phyloP scores from a whole-genome alignment of 2,329 filamentous ascomycete genomes.

The Aspergillus sp. region DNA sequence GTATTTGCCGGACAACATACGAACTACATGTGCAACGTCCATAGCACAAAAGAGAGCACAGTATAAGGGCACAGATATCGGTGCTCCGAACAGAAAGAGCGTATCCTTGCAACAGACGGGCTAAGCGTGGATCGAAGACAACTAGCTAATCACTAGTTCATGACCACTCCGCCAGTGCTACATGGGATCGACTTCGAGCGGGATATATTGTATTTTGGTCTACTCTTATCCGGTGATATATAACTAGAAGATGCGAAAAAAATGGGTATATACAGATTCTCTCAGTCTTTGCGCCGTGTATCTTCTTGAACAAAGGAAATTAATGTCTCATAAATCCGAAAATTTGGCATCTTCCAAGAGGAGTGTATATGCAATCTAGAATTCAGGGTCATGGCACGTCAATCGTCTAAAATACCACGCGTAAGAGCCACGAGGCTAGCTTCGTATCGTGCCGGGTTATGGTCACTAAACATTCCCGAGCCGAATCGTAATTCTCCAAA shows the following conservation, averaged over 20 bases:
- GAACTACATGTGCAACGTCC: too few relatives aligned
- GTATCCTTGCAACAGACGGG: too few relatives aligned
- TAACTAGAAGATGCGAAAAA: background rate
- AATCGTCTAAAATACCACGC: conserved; percentile 45
- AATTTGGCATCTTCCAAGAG: background rate
- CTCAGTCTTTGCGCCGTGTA: background rate
- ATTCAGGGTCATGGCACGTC: conserved; percentile 14
- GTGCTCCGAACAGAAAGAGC: too few relatives aligned
- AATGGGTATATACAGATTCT: background rate
- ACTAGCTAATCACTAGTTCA: background rate
- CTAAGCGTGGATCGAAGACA: background rate
- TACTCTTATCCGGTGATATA: conserved; percentile 1
- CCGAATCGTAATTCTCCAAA: conserved; percentile 72
- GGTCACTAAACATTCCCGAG: conserved; percentile 72
- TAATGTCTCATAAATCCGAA: background rate
- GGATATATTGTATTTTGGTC: background rate
- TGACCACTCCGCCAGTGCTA: background rate
- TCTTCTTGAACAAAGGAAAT: background rate
- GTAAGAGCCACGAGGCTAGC: conserved; percentile 63
- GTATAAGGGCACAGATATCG: too few relatives aligned
- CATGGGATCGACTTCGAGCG: background rate
- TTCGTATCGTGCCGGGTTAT: conserved; percentile 74
- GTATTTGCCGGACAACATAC: too few relatives aligned
- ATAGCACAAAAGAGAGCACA: too few relatives aligned
- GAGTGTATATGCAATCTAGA: background rate